A percentile compares a stretch with the other conserved stretches of the same genome.
Evolutionary conservation across 1,139 yeast species (phyloP).

Genomic region (Martiniozyma asiatica): DNA sequence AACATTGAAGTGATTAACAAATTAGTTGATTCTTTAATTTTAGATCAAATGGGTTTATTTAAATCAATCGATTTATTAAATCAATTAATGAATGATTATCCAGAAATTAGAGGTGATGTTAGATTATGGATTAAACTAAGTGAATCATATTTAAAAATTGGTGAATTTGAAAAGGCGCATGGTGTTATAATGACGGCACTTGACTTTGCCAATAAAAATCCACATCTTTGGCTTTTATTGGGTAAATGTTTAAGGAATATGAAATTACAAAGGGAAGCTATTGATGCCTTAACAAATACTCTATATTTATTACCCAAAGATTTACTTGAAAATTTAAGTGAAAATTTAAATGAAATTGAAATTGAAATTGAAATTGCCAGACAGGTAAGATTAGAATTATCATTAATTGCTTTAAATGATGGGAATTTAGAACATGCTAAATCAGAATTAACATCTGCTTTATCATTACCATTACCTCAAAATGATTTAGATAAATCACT

Average conservation of each 20-base stretch:
- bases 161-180: constrained; percentile 41
- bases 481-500: constrained; percentile 22
- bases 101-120: constrained; percentile 25
- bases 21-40: constrained; percentile 17
- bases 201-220: constrained; percentile 29
- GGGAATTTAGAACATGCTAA: constrained; percentile 36
- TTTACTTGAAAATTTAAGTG: constrained; percentile 26
- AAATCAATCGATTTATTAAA: constrained; percentile 33
- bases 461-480: constrained; percentile 34
- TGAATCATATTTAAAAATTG: constrained; percentile 35
- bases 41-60: constrained; percentile 25
- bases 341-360: too few species aligned
- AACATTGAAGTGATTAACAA: constrained; percentile 32
- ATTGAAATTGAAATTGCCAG: constrained; percentile 35
- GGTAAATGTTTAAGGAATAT: constrained; percentile 34
- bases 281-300: constrained; percentile 30
- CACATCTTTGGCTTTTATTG: constrained; percentile 33
- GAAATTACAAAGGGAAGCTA: constrained; percentile 33
- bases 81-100: constrained; percentile 28
- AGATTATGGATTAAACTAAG: constrained; percentile 35
- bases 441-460: constrained; percentile 35
- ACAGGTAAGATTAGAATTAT: constrained; percentile 41
- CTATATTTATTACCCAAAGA: constrained; percentile 26
- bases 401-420: constrained; percentile 40
- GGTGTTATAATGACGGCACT: constrained; percentile 35